Evolutionary conservation across 805 yeast species (phyloP).

Genomic region (Pichia eremophila): DNA sequence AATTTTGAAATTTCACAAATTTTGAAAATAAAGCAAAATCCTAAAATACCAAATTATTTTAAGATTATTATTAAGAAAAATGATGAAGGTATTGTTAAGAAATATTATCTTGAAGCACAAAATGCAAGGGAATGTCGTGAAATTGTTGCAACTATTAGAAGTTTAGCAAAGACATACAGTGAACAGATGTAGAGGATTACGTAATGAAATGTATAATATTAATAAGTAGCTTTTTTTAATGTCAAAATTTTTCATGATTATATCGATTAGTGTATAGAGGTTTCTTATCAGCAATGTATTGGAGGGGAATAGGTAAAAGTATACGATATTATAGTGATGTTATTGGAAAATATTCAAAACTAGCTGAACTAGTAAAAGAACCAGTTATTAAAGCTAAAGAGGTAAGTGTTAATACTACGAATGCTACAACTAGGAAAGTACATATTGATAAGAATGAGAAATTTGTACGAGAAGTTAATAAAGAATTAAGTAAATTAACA

Average conservation of each 20-base stretch:
- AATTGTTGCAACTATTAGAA: conserved; percentile 61
- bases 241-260: no score
- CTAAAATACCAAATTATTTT: conserved; percentile 68
- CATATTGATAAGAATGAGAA: not conserved
- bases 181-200: conserved; percentile 3
- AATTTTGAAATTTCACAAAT: conserved; percentile 81
- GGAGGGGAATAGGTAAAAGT: not conserved
- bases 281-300: not conserved
- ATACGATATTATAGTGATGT: not conserved
- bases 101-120: conserved; percentile 80
- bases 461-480: conserved; percentile 5
- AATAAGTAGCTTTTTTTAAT: not conserved
- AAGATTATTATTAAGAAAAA: conserved; percentile 69
- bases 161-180: conserved; percentile 37
- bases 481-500: conserved; percentile 9
- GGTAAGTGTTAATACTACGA: no score
- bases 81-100: conserved; percentile 48
- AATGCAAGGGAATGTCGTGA: conserved; percentile 54
- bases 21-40: conserved; percentile 62
- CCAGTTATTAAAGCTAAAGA: no score
- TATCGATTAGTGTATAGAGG: no score
- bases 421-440: not conserved
- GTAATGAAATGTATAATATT: not conserved
- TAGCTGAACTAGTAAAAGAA: not conserved
- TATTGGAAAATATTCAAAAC: not conserved